Conservation (phyloP, 345 rosid species). For the Mallotus nudiflorus region DNA sequence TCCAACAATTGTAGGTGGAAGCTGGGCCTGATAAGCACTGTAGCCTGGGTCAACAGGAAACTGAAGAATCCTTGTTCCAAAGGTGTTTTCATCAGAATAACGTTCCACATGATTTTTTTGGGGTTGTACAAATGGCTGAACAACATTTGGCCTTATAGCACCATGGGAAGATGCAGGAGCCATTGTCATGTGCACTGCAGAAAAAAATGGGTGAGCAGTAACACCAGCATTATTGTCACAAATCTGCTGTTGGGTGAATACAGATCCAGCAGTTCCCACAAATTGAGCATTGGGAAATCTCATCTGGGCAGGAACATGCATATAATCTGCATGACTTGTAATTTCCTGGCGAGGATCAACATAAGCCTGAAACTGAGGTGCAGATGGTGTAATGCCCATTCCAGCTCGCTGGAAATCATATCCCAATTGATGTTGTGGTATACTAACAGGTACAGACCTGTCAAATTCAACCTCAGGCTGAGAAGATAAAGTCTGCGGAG, state of each 20-base stretch:
- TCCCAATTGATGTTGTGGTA: slow-evolving; percentile 42
- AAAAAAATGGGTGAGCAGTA: slow-evolving; percentile 44
- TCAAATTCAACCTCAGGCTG: slow-evolving; percentile 47
- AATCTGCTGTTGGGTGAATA: slow-evolving; percentile 42
- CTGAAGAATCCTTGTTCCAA: slow-evolving; percentile 43
- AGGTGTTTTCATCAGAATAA: slow-evolving; percentile 40
- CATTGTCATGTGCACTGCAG: slow-evolving; percentile 49
- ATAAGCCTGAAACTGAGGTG: slow-evolving; percentile 35
- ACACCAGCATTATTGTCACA: slow-evolving; percentile 28
- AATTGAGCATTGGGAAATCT: slow-evolving; percentile 44
- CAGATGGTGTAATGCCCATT: slow-evolving; percentile 27
- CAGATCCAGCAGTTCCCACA: slow-evolving; percentile 33
- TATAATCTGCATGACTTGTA: slow-evolving; percentile 33
- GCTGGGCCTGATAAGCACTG: slow-evolving; percentile 40
- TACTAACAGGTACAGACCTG: slow-evolving; percentile 30
- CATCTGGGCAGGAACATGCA: slow-evolving; percentile 41
- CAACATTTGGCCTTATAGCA: slow-evolving; percentile 44
- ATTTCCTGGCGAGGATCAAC: slow-evolving; percentile 46
- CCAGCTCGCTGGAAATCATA: slow-evolving; percentile 41
- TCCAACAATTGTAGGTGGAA: slow-evolving; percentile 38
- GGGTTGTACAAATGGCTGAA: slow-evolving; percentile 48
- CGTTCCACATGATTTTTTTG: slow-evolving; percentile 42
- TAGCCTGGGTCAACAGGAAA: slow-evolving; percentile 54
- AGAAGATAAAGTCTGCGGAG: slow-evolving; percentile 39
- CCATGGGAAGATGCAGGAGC: slow-evolving; percentile 40